Base-by-base conservation (phyloP, 192 early-diverging fungal genomes). In the Coemansia sp. region DNA sequence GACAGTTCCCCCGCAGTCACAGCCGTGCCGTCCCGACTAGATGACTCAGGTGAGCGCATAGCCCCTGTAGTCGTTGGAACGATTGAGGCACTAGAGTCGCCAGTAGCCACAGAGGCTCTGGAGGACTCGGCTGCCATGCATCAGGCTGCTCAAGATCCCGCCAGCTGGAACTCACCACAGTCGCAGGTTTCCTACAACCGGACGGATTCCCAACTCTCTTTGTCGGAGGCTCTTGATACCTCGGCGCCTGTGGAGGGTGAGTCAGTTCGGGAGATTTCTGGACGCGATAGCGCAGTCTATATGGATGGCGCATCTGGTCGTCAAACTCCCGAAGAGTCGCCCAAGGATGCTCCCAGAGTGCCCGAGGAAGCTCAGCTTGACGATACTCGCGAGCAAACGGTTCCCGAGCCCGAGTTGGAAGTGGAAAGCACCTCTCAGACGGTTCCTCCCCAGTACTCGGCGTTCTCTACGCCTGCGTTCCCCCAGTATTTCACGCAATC, bases 211-310 rank as follows among this genome's bases (percentile, higher is more conserved):
- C 77, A 80, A 33, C 50, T 63, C 8, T 76, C 74, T 23, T 32
- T 62, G 10, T 62, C 77, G n/a, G 61, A 30, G 19, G 55, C 53
- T 1, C 42, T 39, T n/a, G 37, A 68, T 10, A 53, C 55, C 30
- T 28, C 69, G 17, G 40, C 49, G 39, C 47, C 50, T 4, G 61
- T 63, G 10, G 71, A 66, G 19, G 39, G 44, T 16, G 66, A 47
- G 28, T 26, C 26, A 16, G 63, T 39, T 32, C 46, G 53, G 35
- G 46, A 39, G 9, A 49, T 74, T 10, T 70, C 67, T 43, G 68
- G 74, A 21, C 77, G 77, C n/a, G 77, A 80, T 69, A 80, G 77
- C 21, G 77, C 77, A 1, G 71, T 80, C 6, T 75, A 70, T 47
- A 74, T 80, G 68, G 77, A 70, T 61, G 74, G 68, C 30, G 59